Percentiles rank a stretch among this genome's conserved stretches.
Conservation (phyloP, 1,139 yeast species). For the Kurtzmaniella quercitrusa region DNA sequence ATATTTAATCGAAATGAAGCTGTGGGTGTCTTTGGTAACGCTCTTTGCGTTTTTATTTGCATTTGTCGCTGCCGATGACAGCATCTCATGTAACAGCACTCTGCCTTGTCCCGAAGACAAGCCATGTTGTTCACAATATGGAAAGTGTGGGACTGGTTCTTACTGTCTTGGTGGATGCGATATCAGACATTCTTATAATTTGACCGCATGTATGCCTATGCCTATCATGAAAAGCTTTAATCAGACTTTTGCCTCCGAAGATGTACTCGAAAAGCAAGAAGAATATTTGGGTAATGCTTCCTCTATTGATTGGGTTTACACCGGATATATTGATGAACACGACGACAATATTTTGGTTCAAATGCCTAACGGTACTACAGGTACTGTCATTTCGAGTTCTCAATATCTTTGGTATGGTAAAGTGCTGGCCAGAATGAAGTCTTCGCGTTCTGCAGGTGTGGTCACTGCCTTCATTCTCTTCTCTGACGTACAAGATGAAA, state of each 20-base stretch:
- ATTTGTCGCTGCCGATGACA: slow-evolving; percentile 14
- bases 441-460: slow-evolving; percentile 78
- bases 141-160: slow-evolving; percentile 80
- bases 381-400: slow-evolving; percentile 80
- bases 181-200: slow-evolving; percentile 57
- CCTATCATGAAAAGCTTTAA: slow-evolving; percentile 34
- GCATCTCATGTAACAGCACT: slow-evolving; percentile 43
- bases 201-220: slow-evolving; percentile 66
- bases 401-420: slow-evolving; percentile 87
- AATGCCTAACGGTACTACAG: slow-evolving; percentile 76
- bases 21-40: slow-evolving; percentile 1
- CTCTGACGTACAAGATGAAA: slow-evolving; percentile 86
- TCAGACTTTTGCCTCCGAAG: slow-evolving; percentile 37
- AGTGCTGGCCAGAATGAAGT: slow-evolving; percentile 61
- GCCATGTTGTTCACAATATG: slow-evolving; percentile 85
- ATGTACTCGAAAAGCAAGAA: slow-evolving; percentile 28
- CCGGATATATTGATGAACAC: slow-evolving; percentile 58
- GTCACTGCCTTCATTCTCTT: slow-evolving; percentile 80
- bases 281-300: slow-evolving; percentile 67
- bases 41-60: slow-evolving; percentile 7
- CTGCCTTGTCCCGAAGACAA: slow-evolving; percentile 60
- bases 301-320: slow-evolving; percentile 68
- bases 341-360: slow-evolving; percentile 60
- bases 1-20: background rate
- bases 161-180: slow-evolving; percentile 83